These are phyloP conservation scores for Cryptococcus amylolentus DNA, from an alignment of 1,284 basidiomycete genomes.

Conservation along the genomic window DNA sequence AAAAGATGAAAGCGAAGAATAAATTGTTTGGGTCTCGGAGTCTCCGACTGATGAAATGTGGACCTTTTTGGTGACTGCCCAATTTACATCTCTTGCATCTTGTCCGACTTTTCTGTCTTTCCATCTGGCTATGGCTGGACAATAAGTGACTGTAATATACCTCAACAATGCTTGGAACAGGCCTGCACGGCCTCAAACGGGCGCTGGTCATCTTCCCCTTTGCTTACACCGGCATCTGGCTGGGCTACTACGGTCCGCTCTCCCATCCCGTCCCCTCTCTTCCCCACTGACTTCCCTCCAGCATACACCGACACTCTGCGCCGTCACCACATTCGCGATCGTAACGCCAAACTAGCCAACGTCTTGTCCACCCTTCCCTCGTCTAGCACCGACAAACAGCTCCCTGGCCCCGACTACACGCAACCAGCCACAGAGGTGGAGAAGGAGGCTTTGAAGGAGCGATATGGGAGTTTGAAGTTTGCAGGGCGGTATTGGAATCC, in stretches of 20 bases:
- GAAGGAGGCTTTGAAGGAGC: conserved; percentile 44
- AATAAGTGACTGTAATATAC: neutral
- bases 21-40: too few relatives aligned
- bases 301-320: conserved; percentile 48
- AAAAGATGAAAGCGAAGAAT: too few relatives aligned
- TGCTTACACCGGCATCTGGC: conserved; percentile 43
- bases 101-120: too few relatives aligned
- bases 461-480: conserved; percentile 41
- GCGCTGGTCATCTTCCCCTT: conserved; percentile 39
- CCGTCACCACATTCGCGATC: conserved; percentile 34
- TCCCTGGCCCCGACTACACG: conserved; percentile 18
- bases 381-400: too few relatives aligned
- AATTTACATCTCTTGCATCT: neutral
- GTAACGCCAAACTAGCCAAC: conserved; percentile 25
- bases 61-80: too few relatives aligned
- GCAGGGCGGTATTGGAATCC: conserved; percentile 50
- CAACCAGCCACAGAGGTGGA: conserved; percentile 42
- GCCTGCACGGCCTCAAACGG: conserved; percentile 25
- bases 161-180: conserved; percentile 6
- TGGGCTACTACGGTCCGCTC: conserved; percentile 42
- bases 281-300: conserved; percentile 6
- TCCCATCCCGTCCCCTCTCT: neutral
- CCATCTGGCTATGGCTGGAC: neutral
- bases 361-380: conserved; percentile 24
- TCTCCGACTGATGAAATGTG: too few relatives aligned